Evolutionary conservation across 768 basidiomycete genomes (phyloP).

Genomic region (Mycena maculata): DNA sequence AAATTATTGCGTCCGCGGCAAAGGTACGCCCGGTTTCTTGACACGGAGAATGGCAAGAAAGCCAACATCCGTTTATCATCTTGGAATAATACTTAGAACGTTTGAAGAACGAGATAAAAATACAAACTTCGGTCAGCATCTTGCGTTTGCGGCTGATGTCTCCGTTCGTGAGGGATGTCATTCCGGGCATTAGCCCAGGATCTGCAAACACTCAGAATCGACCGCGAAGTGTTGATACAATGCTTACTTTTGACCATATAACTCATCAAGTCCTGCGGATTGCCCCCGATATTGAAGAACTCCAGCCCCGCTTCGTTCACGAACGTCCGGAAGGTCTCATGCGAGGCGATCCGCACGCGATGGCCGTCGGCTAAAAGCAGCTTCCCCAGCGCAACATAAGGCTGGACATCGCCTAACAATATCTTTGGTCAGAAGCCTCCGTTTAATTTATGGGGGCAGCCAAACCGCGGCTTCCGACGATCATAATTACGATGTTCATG

Average conservation of each 20-base stretch:
- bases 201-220: slow-evolving; percentile 48
- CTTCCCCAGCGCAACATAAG: slow-evolving; percentile 69
- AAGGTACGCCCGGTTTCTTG: slow-evolving; percentile 57
- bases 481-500: slow-evolving; percentile 73
- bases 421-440: background rate
- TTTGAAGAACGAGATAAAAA: background rate
- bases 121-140: slow-evolving; percentile 62
- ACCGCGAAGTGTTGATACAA: background rate
- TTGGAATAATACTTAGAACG: slow-evolving; percentile 34
- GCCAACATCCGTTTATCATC: slow-evolving; percentile 74
- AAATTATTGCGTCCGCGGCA: slow-evolving; percentile 72
- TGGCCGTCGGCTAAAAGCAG: slow-evolving; percentile 62
- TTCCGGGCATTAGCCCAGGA: slow-evolving; percentile 72
- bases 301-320: slow-evolving; percentile 64
- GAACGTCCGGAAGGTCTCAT: slow-evolving; percentile 68
- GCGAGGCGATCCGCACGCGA: slow-evolving; percentile 70
- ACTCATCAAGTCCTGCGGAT: slow-evolving; percentile 74
- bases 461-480: slow-evolving; percentile 73
- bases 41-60: slow-evolving; percentile 62
- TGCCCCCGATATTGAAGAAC: slow-evolving; percentile 71
- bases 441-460: slow-evolving; percentile 1
- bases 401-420: slow-evolving; percentile 73
- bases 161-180: slow-evolving; percentile 68
- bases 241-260: slow-evolving; percentile 77
- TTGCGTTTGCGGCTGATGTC: slow-evolving; percentile 69